Percentiles rank a stretch among this genome's conserved stretches.
Evolutionary conservation across 2,329 filamentous ascomycete species (phyloP).

Genomic region (Colletotrichum godetiae): DNA sequence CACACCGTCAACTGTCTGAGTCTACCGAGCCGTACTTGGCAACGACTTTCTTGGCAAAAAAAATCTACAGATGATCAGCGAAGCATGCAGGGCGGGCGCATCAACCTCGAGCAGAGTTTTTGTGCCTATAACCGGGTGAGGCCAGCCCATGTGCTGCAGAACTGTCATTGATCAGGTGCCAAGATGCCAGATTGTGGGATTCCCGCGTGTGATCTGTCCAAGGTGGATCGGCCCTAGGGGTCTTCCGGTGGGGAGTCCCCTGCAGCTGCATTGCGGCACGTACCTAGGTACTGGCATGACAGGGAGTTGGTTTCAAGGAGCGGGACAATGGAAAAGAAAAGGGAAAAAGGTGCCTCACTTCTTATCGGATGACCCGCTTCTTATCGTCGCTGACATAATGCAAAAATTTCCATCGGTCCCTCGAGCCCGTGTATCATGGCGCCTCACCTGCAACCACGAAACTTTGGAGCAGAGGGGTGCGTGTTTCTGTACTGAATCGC

Average conservation of each 20-base stretch:
- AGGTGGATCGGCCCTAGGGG: slow-evolving; percentile 21
- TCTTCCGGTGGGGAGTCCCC: background rate
- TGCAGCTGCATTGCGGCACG: background rate
- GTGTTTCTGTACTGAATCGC: background rate
- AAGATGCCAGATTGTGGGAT: slow-evolving; percentile 32
- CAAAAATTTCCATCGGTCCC: slow-evolving; percentile 8
- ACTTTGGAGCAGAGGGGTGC: background rate
- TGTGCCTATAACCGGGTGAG: slow-evolving; percentile 5
- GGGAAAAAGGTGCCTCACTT: background rate
- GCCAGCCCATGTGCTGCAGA: slow-evolving; percentile 19
- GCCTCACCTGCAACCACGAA: background rate
- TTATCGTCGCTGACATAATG: slow-evolving; percentile 22
- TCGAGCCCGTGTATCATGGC: background rate
- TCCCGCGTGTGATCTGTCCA: slow-evolving; percentile 28
- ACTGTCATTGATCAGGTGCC: slow-evolving; percentile 30
- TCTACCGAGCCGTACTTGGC: background rate
- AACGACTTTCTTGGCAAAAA: background rate
- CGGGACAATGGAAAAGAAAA: background rate
- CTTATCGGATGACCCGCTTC: slow-evolving; percentile 18
- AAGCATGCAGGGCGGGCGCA: background rate
- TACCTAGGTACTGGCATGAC: too few relatives aligned
- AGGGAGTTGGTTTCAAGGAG: slow-evolving; percentile 1
- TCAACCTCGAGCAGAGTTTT: slow-evolving; percentile 14
- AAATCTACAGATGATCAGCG: background rate
- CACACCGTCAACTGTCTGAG: background rate